Evolutionary conservation across 2,329 filamentous ascomycete genomes (phyloP), one percentile per base, ranked within the genome.

Genomic region (Fusarium domesticum): DNA sequence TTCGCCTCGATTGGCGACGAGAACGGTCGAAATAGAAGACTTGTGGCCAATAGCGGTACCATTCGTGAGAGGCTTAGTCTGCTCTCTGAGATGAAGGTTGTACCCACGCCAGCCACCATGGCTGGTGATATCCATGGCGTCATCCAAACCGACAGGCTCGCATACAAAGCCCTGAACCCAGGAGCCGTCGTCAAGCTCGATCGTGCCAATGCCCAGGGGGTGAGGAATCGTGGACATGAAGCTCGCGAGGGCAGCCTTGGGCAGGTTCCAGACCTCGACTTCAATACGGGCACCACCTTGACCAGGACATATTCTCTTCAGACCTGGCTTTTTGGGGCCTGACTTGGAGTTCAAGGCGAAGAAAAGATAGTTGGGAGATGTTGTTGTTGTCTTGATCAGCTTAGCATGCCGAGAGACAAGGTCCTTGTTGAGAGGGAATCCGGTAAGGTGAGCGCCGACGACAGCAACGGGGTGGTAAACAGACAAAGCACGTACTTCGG

Each of bases 1-100:
- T 28, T 73, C 67, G 0, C 80, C 86, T 52, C 86, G 75, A 59
- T 89, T 90, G 8, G 85, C 85, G 53, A 89, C 85, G 1, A 89
- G 71, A n/a, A 69, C 54, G 10, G 48, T 60, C 5, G 55, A 60
- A 12, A 67, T 57, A 4, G 25, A 4, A 12, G 18, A 8, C 10
- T 40, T 17, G 2, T 6, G 6, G 6, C n/a, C n/a, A n/a, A n/a
- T n/a, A n/a, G n/a, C n/a, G n/a, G 20, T 20, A 1, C 30, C 35
- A 6, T 44, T 42, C 6, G 20, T 8, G 6, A 19, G 17, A 4
- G 48, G 19, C 3, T 37, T 34, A 4, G 18, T 15, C 6, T 40
- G 5, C 1, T 41, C 20, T 5, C 35, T 15, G 12, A 43, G 18
- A 18, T 41, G 39, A 16, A 48, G 36, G 30, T 43, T 54, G 40